Evolutionary conservation across 2,329 filamentous ascomycete species (phyloP).

Genomic region (Colletotrichum sp.): DNA sequence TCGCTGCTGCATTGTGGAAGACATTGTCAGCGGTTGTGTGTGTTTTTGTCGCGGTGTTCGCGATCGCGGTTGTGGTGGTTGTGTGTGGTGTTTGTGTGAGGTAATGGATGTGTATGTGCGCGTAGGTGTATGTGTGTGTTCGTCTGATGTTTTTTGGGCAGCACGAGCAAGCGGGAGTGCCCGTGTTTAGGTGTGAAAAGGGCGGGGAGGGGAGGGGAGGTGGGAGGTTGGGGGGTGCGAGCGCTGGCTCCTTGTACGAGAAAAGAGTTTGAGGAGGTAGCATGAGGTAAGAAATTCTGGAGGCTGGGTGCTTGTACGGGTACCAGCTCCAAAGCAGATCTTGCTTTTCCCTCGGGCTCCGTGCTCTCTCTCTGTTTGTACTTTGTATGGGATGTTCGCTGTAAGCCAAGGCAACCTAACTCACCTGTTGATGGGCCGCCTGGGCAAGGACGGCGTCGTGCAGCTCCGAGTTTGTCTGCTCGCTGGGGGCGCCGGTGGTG

Average conservation of each 20-base stretch:
- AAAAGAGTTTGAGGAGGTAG: not conserved
- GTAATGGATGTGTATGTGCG: not conserved
- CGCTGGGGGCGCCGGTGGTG: slow-evolving; percentile 4
- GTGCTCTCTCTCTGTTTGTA: not conserved
- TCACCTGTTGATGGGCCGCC: slow-evolving; percentile 12
- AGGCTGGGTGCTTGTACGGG: not conserved
- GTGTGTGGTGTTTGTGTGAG: not conserved
- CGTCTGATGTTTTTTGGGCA: not conserved
- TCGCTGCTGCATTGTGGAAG: slow-evolving; percentile 9
- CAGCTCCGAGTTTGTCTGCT: slow-evolving; percentile 1
- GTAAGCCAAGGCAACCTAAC: not conserved
- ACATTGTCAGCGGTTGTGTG: not conserved
- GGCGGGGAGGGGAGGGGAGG: not conserved
- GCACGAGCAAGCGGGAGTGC: not conserved
- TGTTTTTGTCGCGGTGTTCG: not conserved
- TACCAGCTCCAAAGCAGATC: not conserved
- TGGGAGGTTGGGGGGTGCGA: not conserved
- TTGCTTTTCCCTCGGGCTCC: not conserved
- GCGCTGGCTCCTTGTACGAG: not conserved
- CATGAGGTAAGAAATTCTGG: not conserved
- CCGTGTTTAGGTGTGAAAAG: not conserved
- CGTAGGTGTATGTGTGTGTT: not conserved
- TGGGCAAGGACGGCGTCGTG: slow-evolving; percentile 20
- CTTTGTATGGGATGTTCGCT: not conserved
- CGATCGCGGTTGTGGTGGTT: not conserved